phyloP scores from a whole-genome alignment of 2,329 filamentous ascomycete species.

The Ceratocystis alfenasii region DNA sequence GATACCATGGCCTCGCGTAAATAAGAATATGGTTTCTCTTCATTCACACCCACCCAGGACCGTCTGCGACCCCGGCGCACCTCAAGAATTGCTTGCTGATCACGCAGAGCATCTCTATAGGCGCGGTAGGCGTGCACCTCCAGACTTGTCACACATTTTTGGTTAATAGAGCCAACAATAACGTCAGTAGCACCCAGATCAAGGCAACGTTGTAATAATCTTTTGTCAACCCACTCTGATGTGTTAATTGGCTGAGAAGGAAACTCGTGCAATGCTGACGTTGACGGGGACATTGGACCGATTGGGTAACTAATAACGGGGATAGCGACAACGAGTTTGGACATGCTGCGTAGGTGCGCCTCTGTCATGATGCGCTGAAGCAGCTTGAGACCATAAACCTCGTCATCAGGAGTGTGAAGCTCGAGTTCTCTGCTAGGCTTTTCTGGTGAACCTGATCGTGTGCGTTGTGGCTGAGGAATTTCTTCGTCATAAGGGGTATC shows the following conservation, averaged over 20 bases:
- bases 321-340: conserved; percentile 46
- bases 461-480: conserved; percentile 29
- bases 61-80: conserved; percentile 66
- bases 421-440: conserved; percentile 31
- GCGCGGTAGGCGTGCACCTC: conserved; percentile 75
- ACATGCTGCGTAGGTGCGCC: conserved; percentile 43
- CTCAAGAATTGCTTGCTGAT: conserved; percentile 60
- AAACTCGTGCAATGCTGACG: conserved; percentile 27
- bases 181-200: conserved; percentile 82
- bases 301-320: conserved; percentile 39
- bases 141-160: conserved; percentile 60
- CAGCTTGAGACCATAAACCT: conserved; percentile 44
- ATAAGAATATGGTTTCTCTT: conserved; percentile 78
- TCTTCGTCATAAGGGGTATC: conserved; percentile 43
- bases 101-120: conserved; percentile 61
- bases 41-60: conserved; percentile 82
- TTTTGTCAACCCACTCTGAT: conserved; percentile 32
- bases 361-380: conserved; percentile 47
- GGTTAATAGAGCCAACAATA: conserved; percentile 64
- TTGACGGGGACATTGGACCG: conserved; percentile 25
- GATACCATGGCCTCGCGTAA: conserved; percentile 89
- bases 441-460: conserved; percentile 34
- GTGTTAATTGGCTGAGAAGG: conserved; percentile 26
- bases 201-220: conserved; percentile 56
- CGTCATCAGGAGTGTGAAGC: conserved; percentile 36